Conservation (phyloP, 805 yeast genomes). For the Candida namnaoensis region DNA sequence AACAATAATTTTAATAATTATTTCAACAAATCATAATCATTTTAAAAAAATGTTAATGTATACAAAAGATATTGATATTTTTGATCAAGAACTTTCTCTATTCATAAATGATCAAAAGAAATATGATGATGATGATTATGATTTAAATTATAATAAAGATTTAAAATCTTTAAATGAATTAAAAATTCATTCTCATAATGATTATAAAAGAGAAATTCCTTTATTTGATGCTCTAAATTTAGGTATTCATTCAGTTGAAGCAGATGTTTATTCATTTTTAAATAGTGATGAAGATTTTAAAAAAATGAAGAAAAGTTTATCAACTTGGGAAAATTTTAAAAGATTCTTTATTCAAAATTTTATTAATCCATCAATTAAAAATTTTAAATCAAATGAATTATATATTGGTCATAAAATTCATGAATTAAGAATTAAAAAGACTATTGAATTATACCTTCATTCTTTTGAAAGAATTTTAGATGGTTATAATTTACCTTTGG, state of each 20-base stretch:
- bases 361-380: conserved; percentile 11
- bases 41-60: no score
- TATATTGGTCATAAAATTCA: conserved; percentile 57
- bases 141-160: no score
- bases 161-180: neutral
- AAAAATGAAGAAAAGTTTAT: conserved; percentile 25
- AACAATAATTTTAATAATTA: no score
- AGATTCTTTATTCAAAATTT: no score
- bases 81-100: no score
- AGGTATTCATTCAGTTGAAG: conserved; percentile 55
- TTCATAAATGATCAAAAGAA: no score
- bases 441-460: conserved; percentile 44
- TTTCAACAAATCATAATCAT: no score
- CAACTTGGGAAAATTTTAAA: no score
- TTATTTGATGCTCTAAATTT: conserved; percentile 42
- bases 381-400: conserved; percentile 20
- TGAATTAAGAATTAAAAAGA: conserved; percentile 32
- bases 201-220: conserved; percentile 55
- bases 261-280: conserved; percentile 53
- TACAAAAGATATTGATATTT: no score
- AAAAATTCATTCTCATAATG: conserved; percentile 57
- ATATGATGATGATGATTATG: neutral
- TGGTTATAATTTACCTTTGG: conserved; percentile 23
- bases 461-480: conserved; percentile 42
- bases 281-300: no score